Evolutionary conservation across 2,329 filamentous ascomycete species (phyloP).

Genomic region (Fusarium sp.): DNA sequence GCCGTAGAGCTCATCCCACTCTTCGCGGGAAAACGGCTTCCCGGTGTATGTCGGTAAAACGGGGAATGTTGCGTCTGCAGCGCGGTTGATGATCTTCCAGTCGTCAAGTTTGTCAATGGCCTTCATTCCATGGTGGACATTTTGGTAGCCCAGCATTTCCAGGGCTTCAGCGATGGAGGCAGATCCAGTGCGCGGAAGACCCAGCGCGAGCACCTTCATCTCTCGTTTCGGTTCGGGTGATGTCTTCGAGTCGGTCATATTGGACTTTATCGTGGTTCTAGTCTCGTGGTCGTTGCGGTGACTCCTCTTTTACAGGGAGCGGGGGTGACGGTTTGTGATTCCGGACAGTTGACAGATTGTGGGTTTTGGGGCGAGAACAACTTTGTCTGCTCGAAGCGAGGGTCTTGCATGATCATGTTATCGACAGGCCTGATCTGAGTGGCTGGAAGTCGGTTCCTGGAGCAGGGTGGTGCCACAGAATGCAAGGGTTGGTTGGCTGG

Average conservation of each 20-base stretch:
- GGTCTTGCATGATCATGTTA: neutral
- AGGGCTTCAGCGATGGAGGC: slow-evolving; percentile 51
- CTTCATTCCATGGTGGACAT: slow-evolving; percentile 48
- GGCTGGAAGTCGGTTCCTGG: neutral
- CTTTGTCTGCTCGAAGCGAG: neutral
- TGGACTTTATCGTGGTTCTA: neutral
- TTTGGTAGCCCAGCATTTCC: slow-evolving; percentile 47
- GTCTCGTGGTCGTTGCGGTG: neutral
- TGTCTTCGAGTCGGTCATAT: neutral
- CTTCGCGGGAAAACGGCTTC: slow-evolving; percentile 38
- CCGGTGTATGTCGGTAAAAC: slow-evolving; percentile 44
- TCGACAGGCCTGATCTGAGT: neutral
- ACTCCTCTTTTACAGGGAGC: neutral
- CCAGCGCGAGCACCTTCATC: slow-evolving; percentile 47
- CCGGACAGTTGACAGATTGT: neutral
- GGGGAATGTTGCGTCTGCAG: slow-evolving; percentile 47
- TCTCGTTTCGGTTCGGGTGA: slow-evolving; percentile 26
- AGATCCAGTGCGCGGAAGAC: slow-evolving; percentile 49
- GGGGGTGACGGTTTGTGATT: neutral
- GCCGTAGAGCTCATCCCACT: slow-evolving; percentile 51
- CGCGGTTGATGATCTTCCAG: slow-evolving; percentile 43
- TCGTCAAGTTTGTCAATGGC: slow-evolving; percentile 38
- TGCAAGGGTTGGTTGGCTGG: neutral
- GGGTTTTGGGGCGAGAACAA: neutral
- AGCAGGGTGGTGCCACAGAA: neutral